phyloP scores from a whole-genome alignment of 1,139 yeast genomes.

The Debaryomyces udenii region DNA sequence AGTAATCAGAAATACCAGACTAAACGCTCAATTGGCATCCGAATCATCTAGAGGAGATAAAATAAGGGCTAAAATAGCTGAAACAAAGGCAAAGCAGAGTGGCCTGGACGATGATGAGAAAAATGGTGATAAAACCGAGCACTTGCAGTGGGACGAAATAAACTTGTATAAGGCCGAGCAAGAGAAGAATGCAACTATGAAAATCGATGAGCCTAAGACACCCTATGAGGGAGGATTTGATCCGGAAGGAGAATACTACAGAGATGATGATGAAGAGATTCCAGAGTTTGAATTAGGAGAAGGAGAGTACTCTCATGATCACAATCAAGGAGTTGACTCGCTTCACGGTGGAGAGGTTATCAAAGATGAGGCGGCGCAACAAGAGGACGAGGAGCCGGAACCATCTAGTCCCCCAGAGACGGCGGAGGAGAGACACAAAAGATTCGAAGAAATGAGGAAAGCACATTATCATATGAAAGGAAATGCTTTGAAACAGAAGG shows the following conservation, averaged over 20 bases:
- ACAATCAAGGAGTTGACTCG: conserved; percentile 36
- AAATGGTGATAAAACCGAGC: conserved; percentile 25
- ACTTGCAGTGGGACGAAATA: conserved; percentile 73
- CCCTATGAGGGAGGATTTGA: conserved; percentile 95
- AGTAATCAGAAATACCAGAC: conserved; percentile 45
- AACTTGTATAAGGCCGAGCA: conserved; percentile 68
- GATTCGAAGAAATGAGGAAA: conserved; percentile 77
- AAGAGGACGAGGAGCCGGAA: conserved; percentile 38
- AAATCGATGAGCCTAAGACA: conserved; percentile 95
- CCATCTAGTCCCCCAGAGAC: conserved; percentile 39
- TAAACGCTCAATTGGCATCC: conserved; percentile 41
- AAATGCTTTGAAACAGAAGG: conserved; percentile 46
- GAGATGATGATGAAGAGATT: conserved; percentile 66
- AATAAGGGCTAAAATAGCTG: conserved; percentile 44
- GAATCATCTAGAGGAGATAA: conserved; percentile 40
- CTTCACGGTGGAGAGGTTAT: conserved; percentile 44
- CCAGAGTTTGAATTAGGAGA: conserved; percentile 49
- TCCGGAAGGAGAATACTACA: conserved; percentile 81
- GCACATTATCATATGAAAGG: conserved; percentile 77
- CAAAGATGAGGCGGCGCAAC: conserved; percentile 24
- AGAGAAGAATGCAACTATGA: conserved; percentile 74
- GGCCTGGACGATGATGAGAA: conserved; percentile 13
- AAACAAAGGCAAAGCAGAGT: conserved; percentile 21
- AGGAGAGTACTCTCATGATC: conserved; percentile 40
- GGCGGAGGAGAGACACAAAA: conserved; percentile 64